phyloP scores from a whole-genome alignment of 2,329 filamentous ascomycete species.

The Drechslerella stenobrocha region DNA sequence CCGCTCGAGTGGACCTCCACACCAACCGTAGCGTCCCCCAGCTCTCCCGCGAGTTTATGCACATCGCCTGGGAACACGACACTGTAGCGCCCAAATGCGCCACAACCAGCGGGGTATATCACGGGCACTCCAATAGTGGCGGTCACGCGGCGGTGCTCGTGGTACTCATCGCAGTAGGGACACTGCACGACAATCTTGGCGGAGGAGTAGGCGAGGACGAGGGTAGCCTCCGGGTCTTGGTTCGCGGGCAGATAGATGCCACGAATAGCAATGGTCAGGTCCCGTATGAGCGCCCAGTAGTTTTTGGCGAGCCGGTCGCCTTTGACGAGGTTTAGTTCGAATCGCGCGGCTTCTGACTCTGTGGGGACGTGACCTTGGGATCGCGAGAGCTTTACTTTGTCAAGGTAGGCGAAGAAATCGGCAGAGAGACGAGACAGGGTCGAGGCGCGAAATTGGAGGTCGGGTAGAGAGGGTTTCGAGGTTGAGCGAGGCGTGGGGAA shows the following conservation, averaged over 20 bases:
- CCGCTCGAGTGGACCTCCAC: slow-evolving; percentile 32
- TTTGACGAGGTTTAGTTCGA: slow-evolving; percentile 15
- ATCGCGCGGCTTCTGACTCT: slow-evolving; percentile 4
- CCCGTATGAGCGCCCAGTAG: slow-evolving; percentile 29
- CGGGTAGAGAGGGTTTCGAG: neutral
- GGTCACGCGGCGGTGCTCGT: slow-evolving; percentile 28
- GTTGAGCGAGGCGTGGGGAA: slow-evolving; percentile 8
- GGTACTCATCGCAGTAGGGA: slow-evolving; percentile 35
- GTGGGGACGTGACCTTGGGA: slow-evolving; percentile 12
- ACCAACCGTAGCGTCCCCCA: slow-evolving; percentile 32
- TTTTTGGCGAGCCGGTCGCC: slow-evolving; percentile 29
- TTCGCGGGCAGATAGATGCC: slow-evolving; percentile 15
- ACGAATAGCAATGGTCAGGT: slow-evolving; percentile 21
- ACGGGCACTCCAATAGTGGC: slow-evolving; percentile 30
- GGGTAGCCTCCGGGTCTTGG: slow-evolving; percentile 19
- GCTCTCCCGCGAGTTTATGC: slow-evolving; percentile 17
- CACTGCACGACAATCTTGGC: slow-evolving; percentile 36
- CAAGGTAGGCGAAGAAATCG: slow-evolving; percentile 21
- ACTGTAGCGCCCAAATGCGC: slow-evolving; percentile 28
- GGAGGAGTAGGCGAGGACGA: slow-evolving; percentile 31
- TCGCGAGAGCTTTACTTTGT: slow-evolving; percentile 27
- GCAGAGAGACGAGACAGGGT: slow-evolving; percentile 13
- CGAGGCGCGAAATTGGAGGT: slow-evolving; percentile 14
- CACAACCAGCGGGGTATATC: slow-evolving; percentile 32
- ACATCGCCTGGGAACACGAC: slow-evolving; percentile 40